These are phyloP conservation scores for Neurospora pannonica DNA, from an alignment of 495 filamentous ascomycete species.

Conservation along the genomic window DNA sequence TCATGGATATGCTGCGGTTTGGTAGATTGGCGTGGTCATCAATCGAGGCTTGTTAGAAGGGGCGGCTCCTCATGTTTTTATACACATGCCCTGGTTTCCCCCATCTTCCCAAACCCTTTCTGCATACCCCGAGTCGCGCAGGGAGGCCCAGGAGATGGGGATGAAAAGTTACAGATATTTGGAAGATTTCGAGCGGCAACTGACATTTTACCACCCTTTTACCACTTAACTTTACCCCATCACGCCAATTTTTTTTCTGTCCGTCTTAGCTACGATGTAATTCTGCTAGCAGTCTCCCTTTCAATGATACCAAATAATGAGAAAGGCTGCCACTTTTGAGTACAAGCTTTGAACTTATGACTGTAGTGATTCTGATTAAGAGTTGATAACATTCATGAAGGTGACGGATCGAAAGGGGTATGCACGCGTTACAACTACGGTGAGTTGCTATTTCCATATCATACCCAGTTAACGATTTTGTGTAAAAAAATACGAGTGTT, in stretches of 20 bases:
- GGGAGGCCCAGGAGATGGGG: background rate
- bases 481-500: background rate
- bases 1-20: slow-evolving; percentile 12
- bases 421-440: background rate
- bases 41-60: background rate
- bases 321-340: slow-evolving; percentile 23
- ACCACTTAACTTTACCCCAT: slow-evolving; percentile 2
- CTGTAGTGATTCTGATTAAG: background rate
- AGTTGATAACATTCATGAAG: background rate
- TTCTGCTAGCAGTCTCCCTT: slow-evolving; percentile 23
- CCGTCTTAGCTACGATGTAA: slow-evolving; percentile 36
- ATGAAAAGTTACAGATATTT: slow-evolving; percentile 1
- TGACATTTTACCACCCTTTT: background rate
- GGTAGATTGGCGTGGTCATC: background rate
- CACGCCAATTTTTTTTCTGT: slow-evolving; percentile 14
- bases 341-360: background rate
- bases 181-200: background rate
- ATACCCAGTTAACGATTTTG: background rate
- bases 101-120: background rate
- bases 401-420: background rate
- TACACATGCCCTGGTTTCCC: background rate
- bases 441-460: background rate
- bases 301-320: slow-evolving; percentile 37
- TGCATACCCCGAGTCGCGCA: background rate
- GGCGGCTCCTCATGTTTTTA: background rate